These are phyloP conservation scores for Alternaria longipes DNA, from an alignment of 2,329 filamentous ascomycete genomes.

Conservation along the genomic window DNA sequence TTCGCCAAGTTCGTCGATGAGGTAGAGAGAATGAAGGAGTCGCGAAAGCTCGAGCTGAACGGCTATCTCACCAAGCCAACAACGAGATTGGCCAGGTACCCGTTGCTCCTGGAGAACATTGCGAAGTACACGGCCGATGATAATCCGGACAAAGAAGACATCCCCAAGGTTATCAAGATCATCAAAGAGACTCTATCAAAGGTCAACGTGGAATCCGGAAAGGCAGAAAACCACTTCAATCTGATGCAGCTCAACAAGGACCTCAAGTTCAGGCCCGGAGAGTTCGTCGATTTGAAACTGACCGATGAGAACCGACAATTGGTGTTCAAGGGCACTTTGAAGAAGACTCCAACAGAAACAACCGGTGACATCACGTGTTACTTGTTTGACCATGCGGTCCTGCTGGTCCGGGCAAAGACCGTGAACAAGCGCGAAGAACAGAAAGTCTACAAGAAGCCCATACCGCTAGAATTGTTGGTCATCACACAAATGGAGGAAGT, in stretches of 20 bases:
- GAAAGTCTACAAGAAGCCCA: slow-evolving; percentile 94
- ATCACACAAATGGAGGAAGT: slow-evolving; percentile 98
- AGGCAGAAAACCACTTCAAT: slow-evolving; percentile 97
- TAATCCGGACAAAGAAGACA: slow-evolving; percentile 88
- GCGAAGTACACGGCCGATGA: slow-evolving; percentile 90
- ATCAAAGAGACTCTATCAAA: slow-evolving; percentile 87
- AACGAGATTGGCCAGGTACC: slow-evolving; percentile 92
- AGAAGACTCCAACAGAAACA: slow-evolving; percentile 88
- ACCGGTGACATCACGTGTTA: slow-evolving; percentile 88
- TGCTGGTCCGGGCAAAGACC: slow-evolving; percentile 89
- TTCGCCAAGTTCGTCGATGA: slow-evolving; percentile 96
- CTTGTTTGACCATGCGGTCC: slow-evolving; percentile 93
- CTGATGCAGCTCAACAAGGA: slow-evolving; percentile 90
- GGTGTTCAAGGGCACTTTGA: slow-evolving; percentile 92
- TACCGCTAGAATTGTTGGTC: slow-evolving; percentile 89
- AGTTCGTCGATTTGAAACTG: slow-evolving; percentile 91
- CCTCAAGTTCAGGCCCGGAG: slow-evolving; percentile 87
- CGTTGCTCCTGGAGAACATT: slow-evolving; percentile 88
- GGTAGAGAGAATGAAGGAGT: slow-evolving; percentile 94
- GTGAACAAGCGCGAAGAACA: slow-evolving; percentile 94
- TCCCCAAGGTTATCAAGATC: slow-evolving; percentile 85
- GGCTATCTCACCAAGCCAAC: slow-evolving; percentile 98
- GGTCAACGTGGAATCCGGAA: slow-evolving; percentile 95
- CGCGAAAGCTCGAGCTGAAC: slow-evolving; percentile 94
- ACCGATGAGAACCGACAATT: slow-evolving; percentile 93